Evolutionary conservation across 176 grass and related monocot genomes (phyloP).

Genomic region (Oryza glumipatula): DNA sequence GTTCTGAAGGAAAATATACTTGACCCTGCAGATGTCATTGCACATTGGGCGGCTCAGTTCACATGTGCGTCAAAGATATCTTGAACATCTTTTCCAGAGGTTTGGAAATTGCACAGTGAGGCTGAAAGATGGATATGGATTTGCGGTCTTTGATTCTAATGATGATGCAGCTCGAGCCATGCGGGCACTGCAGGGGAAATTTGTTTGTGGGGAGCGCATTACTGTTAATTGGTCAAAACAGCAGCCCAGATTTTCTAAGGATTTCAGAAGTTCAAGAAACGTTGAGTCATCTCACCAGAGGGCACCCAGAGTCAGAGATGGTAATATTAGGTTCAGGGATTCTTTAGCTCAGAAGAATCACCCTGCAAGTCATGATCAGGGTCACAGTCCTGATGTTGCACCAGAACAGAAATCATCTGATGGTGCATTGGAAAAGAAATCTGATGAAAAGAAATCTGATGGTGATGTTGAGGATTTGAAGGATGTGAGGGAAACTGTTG

Average conservation of each 20-base stretch:
- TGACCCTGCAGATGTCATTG: slow-evolving; percentile 65
- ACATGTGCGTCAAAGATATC: slow-evolving; percentile 39
- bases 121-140: slow-evolving; percentile 61
- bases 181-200: slow-evolving; percentile 35
- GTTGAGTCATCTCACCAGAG: slow-evolving; percentile 28
- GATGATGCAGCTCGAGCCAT: slow-evolving; percentile 55
- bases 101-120: slow-evolving; percentile 54
- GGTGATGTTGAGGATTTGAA: slow-evolving; percentile 1
- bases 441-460: background rate
- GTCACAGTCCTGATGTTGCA: slow-evolving; percentile 27
- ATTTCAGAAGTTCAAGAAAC: slow-evolving; percentile 33
- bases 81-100: slow-evolving; percentile 51
- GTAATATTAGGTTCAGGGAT: slow-evolving; percentile 34
- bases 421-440: slow-evolving; percentile 25
- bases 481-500: slow-evolving; percentile 30
- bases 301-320: slow-evolving; percentile 39
- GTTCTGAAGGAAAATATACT: slow-evolving; percentile 27
- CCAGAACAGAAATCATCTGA: slow-evolving; percentile 24
- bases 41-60: slow-evolving; percentile 55
- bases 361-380: slow-evolving; percentile 3
- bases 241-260: slow-evolving; percentile 43
- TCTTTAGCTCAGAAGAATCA: slow-evolving; percentile 28
- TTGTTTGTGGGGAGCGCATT: slow-evolving; percentile 51
- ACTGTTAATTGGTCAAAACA: slow-evolving; percentile 70
- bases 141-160: slow-evolving; percentile 58